phyloP scores from a whole-genome alignment of 176 grass and related monocot species.

The Eleusine coracana region DNA sequence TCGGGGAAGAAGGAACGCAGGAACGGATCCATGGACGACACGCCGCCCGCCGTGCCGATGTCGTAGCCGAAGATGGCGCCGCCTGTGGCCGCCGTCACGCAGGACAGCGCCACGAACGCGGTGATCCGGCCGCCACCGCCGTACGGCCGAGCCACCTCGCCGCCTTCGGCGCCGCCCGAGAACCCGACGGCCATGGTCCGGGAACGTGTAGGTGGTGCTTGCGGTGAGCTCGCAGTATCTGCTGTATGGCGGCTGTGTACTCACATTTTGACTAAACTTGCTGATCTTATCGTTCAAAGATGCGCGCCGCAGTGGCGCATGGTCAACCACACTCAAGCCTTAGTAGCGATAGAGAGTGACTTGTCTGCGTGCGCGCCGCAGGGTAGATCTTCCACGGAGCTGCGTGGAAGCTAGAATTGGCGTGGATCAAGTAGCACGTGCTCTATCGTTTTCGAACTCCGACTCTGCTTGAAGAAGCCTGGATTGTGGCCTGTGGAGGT shows the following conservation, averaged over 20 bases:
- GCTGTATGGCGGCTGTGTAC: background rate
- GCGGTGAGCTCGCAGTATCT: background rate
- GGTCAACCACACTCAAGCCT: no score
- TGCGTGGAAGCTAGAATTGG: background rate
- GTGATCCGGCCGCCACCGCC: conserved; percentile 43
- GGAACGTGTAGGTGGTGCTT: background rate
- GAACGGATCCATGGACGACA: conserved; percentile 69
- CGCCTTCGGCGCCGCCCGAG: background rate
- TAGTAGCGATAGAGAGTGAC: background rate
- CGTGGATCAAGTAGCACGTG: background rate
- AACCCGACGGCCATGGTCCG: conserved; percentile 15
- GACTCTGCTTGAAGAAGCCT: background rate
- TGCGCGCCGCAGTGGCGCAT: background rate
- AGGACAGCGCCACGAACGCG: conserved; percentile 56
- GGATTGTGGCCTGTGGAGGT: no score
- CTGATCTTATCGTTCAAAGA: background rate
- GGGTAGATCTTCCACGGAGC: background rate
- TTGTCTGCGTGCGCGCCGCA: background rate
- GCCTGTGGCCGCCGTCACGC: conserved; percentile 62
- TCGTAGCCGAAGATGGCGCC: conserved; percentile 76
- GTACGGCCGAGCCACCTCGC: background rate
- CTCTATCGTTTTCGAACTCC: background rate
- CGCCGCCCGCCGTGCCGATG: conserved; percentile 43
- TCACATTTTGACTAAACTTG: background rate
- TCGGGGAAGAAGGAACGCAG: conserved; percentile 61